Percentiles rank a stretch among this genome's conserved stretches.
phyloP scores from a whole-genome alignment of 2,329 filamentous ascomycete species.

The Monosporascus sp. region DNA sequence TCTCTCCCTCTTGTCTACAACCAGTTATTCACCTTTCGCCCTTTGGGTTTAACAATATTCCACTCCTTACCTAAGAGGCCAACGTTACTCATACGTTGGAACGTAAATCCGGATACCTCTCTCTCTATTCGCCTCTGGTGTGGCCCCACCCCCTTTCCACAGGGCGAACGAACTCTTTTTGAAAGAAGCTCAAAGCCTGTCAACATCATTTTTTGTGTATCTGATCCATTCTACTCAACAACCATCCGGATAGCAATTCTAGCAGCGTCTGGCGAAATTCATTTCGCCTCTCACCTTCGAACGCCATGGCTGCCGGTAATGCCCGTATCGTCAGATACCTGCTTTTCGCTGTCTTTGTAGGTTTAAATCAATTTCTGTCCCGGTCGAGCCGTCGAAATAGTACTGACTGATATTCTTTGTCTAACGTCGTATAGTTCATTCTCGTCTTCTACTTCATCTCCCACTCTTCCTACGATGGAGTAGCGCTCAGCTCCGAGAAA shows the following conservation, averaged over 20 bases:
- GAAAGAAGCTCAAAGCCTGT: too few relatives aligned
- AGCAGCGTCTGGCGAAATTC: conserved; percentile 3
- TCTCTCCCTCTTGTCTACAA: too few relatives aligned
- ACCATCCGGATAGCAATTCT: conserved; percentile 3
- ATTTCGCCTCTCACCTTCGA: conserved; percentile 1
- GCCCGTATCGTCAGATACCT: conserved; percentile 74
- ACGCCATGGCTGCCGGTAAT: conserved; percentile 60
- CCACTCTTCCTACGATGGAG: conserved; percentile 43
- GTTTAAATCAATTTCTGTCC: conserved; percentile 28
- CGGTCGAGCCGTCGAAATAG: neutral
- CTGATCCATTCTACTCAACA: neutral
- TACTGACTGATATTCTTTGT: conserved; percentile 19
- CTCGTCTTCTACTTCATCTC: conserved; percentile 80
- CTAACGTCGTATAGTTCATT: conserved; percentile 44
- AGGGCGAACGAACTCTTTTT: too few relatives aligned
- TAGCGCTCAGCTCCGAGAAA: conserved; percentile 39
- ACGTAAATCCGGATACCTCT: too few relatives aligned
- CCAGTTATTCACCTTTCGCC: too few relatives aligned
- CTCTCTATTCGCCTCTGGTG: too few relatives aligned
- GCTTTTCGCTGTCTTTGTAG: conserved; percentile 78
- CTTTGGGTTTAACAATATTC: too few relatives aligned
- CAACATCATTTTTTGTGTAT: too few relatives aligned
- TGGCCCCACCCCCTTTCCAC: too few relatives aligned
- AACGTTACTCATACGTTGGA: too few relatives aligned
- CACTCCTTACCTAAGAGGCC: too few relatives aligned